Evolutionary conservation across 768 basidiomycete species (phyloP), one percentile per base, ranked within the genome.

Genomic region (Suillus lakei): DNA sequence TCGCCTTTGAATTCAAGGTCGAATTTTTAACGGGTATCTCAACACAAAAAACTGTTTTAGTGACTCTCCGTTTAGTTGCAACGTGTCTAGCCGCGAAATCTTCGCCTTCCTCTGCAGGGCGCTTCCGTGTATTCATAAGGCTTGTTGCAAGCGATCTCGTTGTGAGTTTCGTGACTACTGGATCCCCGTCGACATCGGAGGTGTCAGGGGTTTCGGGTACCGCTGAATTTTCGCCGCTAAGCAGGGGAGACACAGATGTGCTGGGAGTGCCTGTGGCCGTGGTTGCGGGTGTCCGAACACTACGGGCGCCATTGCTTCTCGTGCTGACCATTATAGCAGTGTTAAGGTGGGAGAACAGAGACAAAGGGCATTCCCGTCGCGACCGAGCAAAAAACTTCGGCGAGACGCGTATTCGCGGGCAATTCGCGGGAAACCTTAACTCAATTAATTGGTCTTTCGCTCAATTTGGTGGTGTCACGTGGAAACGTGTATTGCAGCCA

Each of bases 161-260:
- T 13, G 41, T 39, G n/a, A 66, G 60, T 28, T 71, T 60, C 28
- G 41, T 34, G 5, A 21, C 12, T 12, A 28, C 16, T 41, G 58
- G 56, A 56, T 60, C 60, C 34, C 67, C 53, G 36, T 74, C 76
- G 46, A 73, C 70, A 43, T 78, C 78, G 30, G 88, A 89, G 36
- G 86, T 88, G 48, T 77, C 77, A 69, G 88, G 87, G 60, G 87
- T 87, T 70, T 82, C 83, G 36, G 75, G 73, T 71, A 82, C 77
- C 48, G 78, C 77, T 38, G 87, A 86, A 28, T 77, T 76, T 60
- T 76, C 74, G 38, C 80, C 77, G 68, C 85, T 88, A 68, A 87
- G 82, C 30, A 84, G 67, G 44, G 88, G 86, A 15, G 89, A 86
- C 36, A 77, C 79, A 46, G 80, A 77, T 15, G 82, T 78, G 16